Conservation (phyloP, 2,329 filamentous ascomycete genomes). For the Colletotrichum coccodes region DNA sequence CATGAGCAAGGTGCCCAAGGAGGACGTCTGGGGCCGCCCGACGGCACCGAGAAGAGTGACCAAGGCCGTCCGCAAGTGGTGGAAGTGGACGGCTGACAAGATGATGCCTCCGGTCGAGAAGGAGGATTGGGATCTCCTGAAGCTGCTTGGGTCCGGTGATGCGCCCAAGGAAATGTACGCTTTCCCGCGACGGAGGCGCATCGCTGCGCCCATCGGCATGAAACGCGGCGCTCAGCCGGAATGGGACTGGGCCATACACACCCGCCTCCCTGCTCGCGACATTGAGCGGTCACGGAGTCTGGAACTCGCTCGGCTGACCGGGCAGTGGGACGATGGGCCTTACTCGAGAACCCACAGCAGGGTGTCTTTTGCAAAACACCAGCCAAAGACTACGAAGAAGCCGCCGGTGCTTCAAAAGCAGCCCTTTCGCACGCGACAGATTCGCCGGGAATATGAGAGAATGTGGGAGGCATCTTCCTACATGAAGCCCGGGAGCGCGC, state of each 20-base stretch:
- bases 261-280: constrained; percentile 47
- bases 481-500: constrained; percentile 43
- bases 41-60: constrained; percentile 49
- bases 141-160: constrained; percentile 54
- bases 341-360: constrained; percentile 43
- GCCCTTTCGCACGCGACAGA: constrained; percentile 45
- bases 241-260: constrained; percentile 58
- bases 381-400: background rate
- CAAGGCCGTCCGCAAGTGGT: constrained; percentile 59
- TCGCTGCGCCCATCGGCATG: constrained; percentile 34
- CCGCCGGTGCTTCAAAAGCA: background rate
- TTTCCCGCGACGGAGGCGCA: constrained; percentile 48
- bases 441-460: constrained; percentile 58
- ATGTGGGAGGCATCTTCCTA: constrained; percentile 57
- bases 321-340: constrained; percentile 48
- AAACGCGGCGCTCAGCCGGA: background rate
- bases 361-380: constrained; percentile 27
- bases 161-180: constrained; percentile 48
- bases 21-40: constrained; percentile 62
- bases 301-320: constrained; percentile 47
- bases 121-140: constrained; percentile 66
- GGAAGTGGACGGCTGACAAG: constrained; percentile 54
- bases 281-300: constrained; percentile 50
- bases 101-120: constrained; percentile 64
- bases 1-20: constrained; percentile 46